Evolutionary conservation across 495 filamentous ascomycete genomes (phyloP).

Genomic region (Neurospora discreta): DNA sequence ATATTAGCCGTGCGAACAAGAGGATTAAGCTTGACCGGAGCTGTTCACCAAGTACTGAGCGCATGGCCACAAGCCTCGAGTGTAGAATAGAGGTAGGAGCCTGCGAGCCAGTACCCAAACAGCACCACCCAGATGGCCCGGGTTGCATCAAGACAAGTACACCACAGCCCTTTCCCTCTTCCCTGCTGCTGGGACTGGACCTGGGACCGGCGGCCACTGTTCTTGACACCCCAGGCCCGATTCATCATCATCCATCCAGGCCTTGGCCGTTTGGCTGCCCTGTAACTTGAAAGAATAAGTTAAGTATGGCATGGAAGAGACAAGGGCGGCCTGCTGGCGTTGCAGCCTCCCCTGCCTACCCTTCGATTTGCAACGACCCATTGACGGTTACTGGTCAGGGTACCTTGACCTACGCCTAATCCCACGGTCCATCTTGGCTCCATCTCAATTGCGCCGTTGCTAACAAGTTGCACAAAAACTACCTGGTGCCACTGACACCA

Average conservation of each 20-base stretch:
- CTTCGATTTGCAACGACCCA: conserved; percentile 26
- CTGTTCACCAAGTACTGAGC: background rate
- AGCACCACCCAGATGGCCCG: background rate
- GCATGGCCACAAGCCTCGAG: background rate
- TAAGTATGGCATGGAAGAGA: conserved; percentile 4
- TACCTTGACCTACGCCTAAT: conserved; percentile 22
- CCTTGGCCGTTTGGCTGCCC: background rate
- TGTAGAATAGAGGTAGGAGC: background rate
- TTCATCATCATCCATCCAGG: background rate
- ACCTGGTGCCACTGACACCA: conserved; percentile 34
- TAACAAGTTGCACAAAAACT: conserved; percentile 45
- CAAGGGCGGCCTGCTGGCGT: conserved; percentile 24
- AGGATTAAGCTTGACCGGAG: background rate
- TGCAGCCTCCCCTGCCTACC: conserved; percentile 21
- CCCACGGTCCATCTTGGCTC: conserved; percentile 26
- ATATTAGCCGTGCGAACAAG: background rate
- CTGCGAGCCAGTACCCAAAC: background rate
- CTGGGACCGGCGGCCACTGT: background rate
- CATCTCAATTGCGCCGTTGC: conserved; percentile 26
- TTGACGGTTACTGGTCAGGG: conserved; percentile 19
- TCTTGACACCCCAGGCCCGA: background rate
- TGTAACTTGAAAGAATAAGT: background rate
- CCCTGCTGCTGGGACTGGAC: background rate
- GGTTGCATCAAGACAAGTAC: conserved; percentile 1
- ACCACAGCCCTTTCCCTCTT: background rate